Evolutionary conservation across 176 grass and related monocot species (phyloP).

Genomic region (Cenchrus americanus): DNA sequence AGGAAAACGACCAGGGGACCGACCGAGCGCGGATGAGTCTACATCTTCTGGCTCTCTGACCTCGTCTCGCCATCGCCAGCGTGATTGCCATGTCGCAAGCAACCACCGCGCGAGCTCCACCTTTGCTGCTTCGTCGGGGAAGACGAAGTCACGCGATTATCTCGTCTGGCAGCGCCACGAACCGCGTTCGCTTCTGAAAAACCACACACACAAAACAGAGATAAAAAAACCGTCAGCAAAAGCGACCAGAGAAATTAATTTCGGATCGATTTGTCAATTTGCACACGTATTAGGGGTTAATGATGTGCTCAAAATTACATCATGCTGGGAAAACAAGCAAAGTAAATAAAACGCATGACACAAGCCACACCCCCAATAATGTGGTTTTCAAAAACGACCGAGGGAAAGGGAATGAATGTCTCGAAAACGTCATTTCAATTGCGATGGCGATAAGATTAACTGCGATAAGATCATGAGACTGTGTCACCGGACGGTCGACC

Average conservation of each 20-base stretch:
- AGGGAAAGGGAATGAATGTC: neutral
- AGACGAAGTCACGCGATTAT: constrained; percentile 57
- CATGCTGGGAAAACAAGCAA: neutral
- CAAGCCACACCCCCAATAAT: constrained; percentile 2
- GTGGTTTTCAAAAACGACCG: neutral
- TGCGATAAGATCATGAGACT: neutral
- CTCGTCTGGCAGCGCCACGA: constrained; percentile 74
- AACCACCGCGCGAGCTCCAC: neutral
- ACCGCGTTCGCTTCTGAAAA: constrained; percentile 80
- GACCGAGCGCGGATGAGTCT: constrained; percentile 16
- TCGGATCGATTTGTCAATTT: neutral
- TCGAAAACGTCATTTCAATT: neutral
- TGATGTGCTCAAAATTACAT: neutral
- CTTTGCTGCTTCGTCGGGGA: neutral
- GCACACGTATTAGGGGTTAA: constrained; percentile 32
- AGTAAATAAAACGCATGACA: constrained; percentile 15
- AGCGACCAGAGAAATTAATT: neutral
- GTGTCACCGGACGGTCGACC: neutral
- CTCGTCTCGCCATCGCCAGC: neutral
- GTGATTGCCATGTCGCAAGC: constrained; percentile 1
- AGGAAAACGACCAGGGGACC: neutral
- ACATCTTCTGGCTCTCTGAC: constrained; percentile 12
- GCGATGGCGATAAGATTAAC: constrained; percentile 22
- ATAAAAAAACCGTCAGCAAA: constrained; percentile 36
- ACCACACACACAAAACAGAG: constrained; percentile 17